phyloP scores from a whole-genome alignment of 345 rosid species.

The Linum lewisii region DNA sequence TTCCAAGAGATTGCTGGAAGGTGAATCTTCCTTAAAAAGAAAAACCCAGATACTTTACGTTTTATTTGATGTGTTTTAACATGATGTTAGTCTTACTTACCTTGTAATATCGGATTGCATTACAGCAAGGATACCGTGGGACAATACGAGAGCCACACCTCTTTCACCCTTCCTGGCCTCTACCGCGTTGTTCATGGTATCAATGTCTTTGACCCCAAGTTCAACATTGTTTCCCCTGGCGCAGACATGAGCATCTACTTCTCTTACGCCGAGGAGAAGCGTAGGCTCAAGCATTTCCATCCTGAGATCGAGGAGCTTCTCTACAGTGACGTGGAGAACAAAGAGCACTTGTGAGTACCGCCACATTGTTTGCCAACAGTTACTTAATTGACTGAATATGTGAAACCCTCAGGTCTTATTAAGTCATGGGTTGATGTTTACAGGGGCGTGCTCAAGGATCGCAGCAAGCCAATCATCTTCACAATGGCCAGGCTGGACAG shows the following conservation, averaged over 20 bases:
- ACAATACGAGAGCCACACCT: slow-evolving; percentile 86
- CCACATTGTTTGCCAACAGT: too few relatives aligned
- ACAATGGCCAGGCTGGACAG: slow-evolving; percentile 97
- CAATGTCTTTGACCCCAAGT: slow-evolving; percentile 73
- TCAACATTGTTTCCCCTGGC: slow-evolving; percentile 87
- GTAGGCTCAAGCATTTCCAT: slow-evolving; percentile 54
- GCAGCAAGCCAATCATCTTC: slow-evolving; percentile 70
- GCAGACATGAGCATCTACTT: slow-evolving; percentile 75
- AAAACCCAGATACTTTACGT: not conserved
- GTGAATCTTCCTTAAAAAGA: slow-evolving; percentile 19
- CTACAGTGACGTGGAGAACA: slow-evolving; percentile 57
- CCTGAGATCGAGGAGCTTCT: slow-evolving; percentile 64
- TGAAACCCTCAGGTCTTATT: too few relatives aligned
- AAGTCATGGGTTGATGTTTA: not conserved
- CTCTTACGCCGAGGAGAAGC: slow-evolving; percentile 45
- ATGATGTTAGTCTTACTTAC: too few relatives aligned
- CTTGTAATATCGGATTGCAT: slow-evolving; percentile 1
- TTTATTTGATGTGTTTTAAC: slow-evolving; percentile 1
- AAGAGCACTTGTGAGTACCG: slow-evolving; percentile 56
- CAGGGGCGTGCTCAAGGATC: slow-evolving; percentile 78
- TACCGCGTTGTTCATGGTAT: slow-evolving; percentile 90
- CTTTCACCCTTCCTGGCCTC: slow-evolving; percentile 85
- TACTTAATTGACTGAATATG: too few relatives aligned
- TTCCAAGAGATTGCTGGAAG: slow-evolving; percentile 99
- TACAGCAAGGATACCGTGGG: slow-evolving; percentile 80